Conservation (phyloP, 2,329 filamentous ascomycete species). For the Botrytis medusae region DNA sequence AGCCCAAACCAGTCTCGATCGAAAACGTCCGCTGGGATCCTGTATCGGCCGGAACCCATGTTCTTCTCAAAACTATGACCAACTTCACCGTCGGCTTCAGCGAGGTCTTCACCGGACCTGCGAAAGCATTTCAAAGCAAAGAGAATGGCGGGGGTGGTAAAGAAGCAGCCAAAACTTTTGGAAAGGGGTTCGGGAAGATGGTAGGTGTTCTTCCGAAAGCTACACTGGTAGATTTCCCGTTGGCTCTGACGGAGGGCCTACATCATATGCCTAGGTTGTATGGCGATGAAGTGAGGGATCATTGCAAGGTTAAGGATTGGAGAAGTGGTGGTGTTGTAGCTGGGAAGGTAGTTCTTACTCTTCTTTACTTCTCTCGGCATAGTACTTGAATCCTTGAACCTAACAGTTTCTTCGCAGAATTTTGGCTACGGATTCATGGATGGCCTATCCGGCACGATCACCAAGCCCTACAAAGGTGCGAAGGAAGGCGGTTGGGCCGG, state of each 20-base stretch:
- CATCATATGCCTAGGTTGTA: conserved; percentile 23
- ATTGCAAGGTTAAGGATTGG: conserved; percentile 22
- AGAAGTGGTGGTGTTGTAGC: conserved; percentile 21
- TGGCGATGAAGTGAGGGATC: conserved; percentile 20
- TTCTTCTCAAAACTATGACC: not conserved
- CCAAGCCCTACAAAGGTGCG: conserved; percentile 22
- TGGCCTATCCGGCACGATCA: conserved; percentile 19
- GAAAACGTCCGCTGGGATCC: not conserved
- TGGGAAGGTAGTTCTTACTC: conserved; percentile 15
- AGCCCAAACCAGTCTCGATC: not conserved
- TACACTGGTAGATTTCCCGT: conserved; percentile 21
- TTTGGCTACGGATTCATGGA: conserved; percentile 24
- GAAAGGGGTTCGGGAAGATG: conserved; percentile 20
- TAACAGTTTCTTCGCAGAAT: conserved; percentile 2
- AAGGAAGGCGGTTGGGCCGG: conserved; percentile 22
- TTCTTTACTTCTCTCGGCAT: not conserved
- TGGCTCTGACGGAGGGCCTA: conserved; percentile 20
- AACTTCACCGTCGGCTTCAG: not conserved
- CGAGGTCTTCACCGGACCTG: not conserved
- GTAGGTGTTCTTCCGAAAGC: conserved; percentile 14
- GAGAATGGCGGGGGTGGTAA: not conserved
- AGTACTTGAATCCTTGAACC: conserved; percentile 1
- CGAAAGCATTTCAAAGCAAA: not conserved
- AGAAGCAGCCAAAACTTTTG: conserved; percentile 15
- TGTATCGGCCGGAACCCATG: not conserved